These are phyloP conservation scores for Puccinellia tenuiflora DNA, from an alignment of 176 grass and related monocot species.

Conservation along the genomic window DNA sequence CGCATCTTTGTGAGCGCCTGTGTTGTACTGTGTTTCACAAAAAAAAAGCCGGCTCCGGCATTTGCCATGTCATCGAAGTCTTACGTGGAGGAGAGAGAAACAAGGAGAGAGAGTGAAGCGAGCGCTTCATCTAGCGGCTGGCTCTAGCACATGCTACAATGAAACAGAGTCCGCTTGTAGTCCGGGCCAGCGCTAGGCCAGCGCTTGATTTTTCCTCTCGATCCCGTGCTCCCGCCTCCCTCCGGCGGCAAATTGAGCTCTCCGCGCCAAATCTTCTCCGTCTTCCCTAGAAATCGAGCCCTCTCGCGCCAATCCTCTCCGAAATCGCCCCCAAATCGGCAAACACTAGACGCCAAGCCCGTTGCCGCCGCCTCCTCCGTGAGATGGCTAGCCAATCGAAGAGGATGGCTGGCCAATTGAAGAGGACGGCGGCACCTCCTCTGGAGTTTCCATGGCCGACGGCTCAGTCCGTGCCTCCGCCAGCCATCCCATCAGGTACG, in stretches of 20 bases:
- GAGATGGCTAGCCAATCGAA: too few species aligned
- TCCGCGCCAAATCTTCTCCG: neutral
- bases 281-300: neutral
- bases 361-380: neutral
- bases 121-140: neutral
- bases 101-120: neutral
- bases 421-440: neutral
- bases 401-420: neutral
- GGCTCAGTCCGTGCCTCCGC: neutral
- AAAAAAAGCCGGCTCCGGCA: too few species aligned
- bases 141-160: neutral
- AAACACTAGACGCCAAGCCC: neutral
- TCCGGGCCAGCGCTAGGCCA: neutral
- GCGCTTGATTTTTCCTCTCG: neutral
- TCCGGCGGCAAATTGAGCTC: too few species aligned
- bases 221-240: neutral
- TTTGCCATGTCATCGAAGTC: too few species aligned
- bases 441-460: neutral
- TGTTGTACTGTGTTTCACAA: too few species aligned
- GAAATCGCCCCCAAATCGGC: neutral
- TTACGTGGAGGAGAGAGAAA: neutral
- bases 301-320: neutral
- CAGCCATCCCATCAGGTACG: neutral
- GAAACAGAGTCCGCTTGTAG: neutral
- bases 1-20: too few species aligned